phyloP scores from a whole-genome alignment of 2,329 filamentous ascomycete genomes.

The Trichophyton verrucosum region DNA sequence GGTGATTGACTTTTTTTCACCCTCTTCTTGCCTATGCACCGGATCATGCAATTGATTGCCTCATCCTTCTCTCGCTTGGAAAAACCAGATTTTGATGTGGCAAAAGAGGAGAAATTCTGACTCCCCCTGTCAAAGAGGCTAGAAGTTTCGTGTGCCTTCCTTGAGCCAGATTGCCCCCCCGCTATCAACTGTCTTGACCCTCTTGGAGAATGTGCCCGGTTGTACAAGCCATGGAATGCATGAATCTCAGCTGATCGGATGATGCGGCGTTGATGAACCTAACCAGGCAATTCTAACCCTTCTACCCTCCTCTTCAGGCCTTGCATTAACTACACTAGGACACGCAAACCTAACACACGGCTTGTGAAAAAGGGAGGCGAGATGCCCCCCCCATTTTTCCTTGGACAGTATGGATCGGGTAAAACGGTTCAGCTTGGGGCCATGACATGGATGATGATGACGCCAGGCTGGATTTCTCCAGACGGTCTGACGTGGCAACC shows the following conservation, averaged over 20 bases:
- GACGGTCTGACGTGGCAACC: conserved; percentile 14
- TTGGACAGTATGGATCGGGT: conserved; percentile 1
- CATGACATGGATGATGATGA: conserved; percentile 9
- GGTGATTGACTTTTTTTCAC: background rate
- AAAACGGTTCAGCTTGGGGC: background rate
- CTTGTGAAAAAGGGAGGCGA: background rate
- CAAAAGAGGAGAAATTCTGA: conserved; percentile 4
- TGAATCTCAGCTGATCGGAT: conserved; percentile 6
- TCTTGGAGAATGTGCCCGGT: background rate
- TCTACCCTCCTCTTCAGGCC: conserved; percentile 1
- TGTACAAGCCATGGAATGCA: conserved; percentile 6
- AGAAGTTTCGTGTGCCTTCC: background rate
- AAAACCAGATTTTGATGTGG: conserved; percentile 9
- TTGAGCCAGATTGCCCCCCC: background rate
- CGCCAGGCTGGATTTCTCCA: conserved; percentile 6
- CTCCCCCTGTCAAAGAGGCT: background rate
- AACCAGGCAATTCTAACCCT: conserved; percentile 3
- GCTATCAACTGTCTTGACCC: background rate
- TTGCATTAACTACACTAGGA: background rate
- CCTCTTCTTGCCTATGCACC: background rate
- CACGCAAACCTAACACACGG: background rate
- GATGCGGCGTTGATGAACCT: conserved; percentile 1
- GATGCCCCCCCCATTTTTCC: background rate
- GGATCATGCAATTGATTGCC: background rate
- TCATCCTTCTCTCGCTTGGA: background rate